phyloP scores from a whole-genome alignment of 805 yeast genomes.

The Naumovozyma dairenensis region DNA sequence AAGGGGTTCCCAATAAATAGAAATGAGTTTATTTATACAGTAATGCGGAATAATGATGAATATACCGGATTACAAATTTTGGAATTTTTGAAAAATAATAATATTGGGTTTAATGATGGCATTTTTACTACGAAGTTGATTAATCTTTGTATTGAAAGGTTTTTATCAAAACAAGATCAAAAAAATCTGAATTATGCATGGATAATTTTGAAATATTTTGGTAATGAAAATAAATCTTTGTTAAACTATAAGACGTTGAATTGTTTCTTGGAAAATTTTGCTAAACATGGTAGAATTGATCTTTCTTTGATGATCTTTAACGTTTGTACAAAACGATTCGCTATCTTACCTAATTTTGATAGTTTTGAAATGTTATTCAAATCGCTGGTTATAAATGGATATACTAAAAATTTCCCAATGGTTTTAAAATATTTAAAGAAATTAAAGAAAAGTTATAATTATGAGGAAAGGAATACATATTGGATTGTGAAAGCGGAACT shows the following conservation, averaged over 20 bases:
- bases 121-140: slow-evolving; percentile 8
- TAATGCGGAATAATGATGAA: slow-evolving; percentile 18
- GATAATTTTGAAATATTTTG: slow-evolving; percentile 17
- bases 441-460: slow-evolving; percentile 3
- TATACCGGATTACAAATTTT: slow-evolving; percentile 14
- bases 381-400: slow-evolving; percentile 28
- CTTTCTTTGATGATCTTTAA: slow-evolving; percentile 27
- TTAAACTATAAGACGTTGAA: slow-evolving; percentile 22
- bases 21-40: slow-evolving; percentile 17
- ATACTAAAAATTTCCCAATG: slow-evolving; percentile 18
- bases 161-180: slow-evolving; percentile 22
- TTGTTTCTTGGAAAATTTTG: slow-evolving; percentile 24
- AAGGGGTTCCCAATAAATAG: slow-evolving; percentile 28
- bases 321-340: slow-evolving; percentile 20
- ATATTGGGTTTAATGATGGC: slow-evolving; percentile 20
- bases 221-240: slow-evolving; percentile 5
- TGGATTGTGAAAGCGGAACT: slow-evolving; percentile 22
- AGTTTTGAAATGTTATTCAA: slow-evolving; percentile 30
- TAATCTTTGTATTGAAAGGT: slow-evolving; percentile 19
- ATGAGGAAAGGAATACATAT: slow-evolving; percentile 10
- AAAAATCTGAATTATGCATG: slow-evolving; percentile 20
- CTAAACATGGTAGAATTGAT: slow-evolving; percentile 30
- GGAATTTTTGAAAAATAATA: slow-evolving; percentile 16
- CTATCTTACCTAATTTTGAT: slow-evolving; percentile 25
- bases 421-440: slow-evolving; percentile 20